phyloP scores from a whole-genome alignment of 768 basidiomycete genomes.

The Suillus subluteus region DNA sequence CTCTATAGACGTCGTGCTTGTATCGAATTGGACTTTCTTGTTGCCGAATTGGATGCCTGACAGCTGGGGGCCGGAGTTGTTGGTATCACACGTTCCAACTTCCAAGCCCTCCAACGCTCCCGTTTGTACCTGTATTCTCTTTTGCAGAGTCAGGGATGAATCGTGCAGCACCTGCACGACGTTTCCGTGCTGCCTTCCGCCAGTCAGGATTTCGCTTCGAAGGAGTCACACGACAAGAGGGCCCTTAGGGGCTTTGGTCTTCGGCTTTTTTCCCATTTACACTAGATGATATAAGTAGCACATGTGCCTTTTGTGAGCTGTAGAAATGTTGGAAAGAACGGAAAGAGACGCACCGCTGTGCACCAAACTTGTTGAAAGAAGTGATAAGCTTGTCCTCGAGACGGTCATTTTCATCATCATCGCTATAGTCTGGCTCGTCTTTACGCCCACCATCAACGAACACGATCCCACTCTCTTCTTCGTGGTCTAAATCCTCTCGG shows the following conservation, averaged over 20 bases:
- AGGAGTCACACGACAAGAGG: constrained; percentile 46
- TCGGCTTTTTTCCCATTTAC: constrained; percentile 41
- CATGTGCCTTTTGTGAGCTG: constrained; percentile 70
- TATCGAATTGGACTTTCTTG: too few species aligned
- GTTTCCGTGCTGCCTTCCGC: too few species aligned
- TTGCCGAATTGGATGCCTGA: too few species aligned
- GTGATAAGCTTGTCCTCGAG: constrained; percentile 69
- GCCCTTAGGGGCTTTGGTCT: constrained; percentile 43
- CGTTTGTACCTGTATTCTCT: too few species aligned
- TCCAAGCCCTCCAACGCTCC: too few species aligned
- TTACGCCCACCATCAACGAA: constrained; percentile 24
- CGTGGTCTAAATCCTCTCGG: too few species aligned
- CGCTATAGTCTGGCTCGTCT: constrained; percentile 46
- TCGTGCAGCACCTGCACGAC: too few species aligned
- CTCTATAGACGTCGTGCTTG: too few species aligned
- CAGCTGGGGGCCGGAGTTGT: too few species aligned
- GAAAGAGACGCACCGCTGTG: constrained; percentile 77
- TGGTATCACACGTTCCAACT: too few species aligned
- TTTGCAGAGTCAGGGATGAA: too few species aligned
- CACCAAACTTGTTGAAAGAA: constrained; percentile 58
- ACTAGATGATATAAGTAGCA: constrained; percentile 33
- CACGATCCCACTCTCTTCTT: too few species aligned
- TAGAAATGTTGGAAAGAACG: constrained; percentile 44
- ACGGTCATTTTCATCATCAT: constrained; percentile 56
- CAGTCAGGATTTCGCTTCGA: constrained; percentile 36